These are phyloP conservation scores for Candida rishiriensis DNA, from an alignment of 805 yeast genomes.

Conservation along the genomic window DNA sequence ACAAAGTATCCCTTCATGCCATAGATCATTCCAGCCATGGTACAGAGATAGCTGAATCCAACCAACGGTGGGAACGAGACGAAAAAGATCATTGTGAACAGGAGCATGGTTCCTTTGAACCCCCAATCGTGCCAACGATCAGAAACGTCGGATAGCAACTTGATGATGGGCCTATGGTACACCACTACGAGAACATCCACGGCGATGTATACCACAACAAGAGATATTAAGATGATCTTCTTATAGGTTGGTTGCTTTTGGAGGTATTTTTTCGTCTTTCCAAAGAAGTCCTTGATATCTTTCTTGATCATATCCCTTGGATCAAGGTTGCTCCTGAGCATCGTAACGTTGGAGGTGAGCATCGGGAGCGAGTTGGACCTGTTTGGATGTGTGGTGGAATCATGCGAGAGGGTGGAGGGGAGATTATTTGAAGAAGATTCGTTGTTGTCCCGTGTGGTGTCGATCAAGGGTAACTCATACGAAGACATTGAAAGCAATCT, in stretches of 20 bases:
- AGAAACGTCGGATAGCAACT: slow-evolving; percentile 37
- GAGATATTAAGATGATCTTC: slow-evolving; percentile 9
- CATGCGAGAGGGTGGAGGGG: too few relatives aligned
- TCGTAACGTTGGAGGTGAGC: too few relatives aligned
- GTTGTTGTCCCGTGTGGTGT: too few relatives aligned
- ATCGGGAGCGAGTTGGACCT: too few relatives aligned
- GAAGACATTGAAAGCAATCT: too few relatives aligned
- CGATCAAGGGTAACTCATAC: too few relatives aligned
- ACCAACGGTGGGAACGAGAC: slow-evolving; percentile 89
- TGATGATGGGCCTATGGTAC: slow-evolving; percentile 35
- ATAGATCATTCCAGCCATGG: slow-evolving; percentile 73
- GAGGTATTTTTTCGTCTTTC: background rate
- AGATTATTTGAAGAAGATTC: too few relatives aligned
- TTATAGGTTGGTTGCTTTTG: slow-evolving; percentile 2
- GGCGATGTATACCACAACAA: slow-evolving; percentile 2
- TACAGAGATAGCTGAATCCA: slow-evolving; percentile 70
- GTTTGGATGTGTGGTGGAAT: too few relatives aligned
- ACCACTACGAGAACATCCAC: slow-evolving; percentile 21
- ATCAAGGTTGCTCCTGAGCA: too few relatives aligned
- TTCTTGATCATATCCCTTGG: too few relatives aligned
- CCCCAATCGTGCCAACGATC: slow-evolving; percentile 36
- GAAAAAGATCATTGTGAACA: slow-evolving; percentile 50
- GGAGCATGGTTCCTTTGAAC: slow-evolving; percentile 27
- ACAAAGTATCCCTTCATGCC: slow-evolving; percentile 86
- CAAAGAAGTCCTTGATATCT: too few relatives aligned